Base-by-base conservation (phyloP, 345 rosid genomes). In the Eucalyptus curtisii region DNA sequence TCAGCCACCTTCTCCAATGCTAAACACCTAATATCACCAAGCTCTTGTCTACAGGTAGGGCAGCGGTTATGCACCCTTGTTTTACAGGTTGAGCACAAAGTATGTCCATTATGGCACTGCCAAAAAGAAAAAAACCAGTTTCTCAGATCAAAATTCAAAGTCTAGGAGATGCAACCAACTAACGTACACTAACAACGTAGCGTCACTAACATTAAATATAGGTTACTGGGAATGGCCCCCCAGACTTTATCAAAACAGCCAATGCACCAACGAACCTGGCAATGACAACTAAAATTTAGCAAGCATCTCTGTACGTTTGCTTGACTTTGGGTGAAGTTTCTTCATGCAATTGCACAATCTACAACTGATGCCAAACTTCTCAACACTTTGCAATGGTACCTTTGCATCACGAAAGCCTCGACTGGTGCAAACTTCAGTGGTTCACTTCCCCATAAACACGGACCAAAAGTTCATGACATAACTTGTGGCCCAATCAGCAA, bases 51-150 rank as follows among this genome's bases (percentile, higher is more conserved):
- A 88, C 95, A 93, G 66, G 95, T 93, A 24, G 95, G 95, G 84
- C 95, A 93, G 47, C 95, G 90, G 85, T 93, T 93, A 57, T 92
- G 95, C 52, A 93, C 95, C 91, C 93, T 90, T 68, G 93, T 89
- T 90, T 93, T 93, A 91, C 95, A 92, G 31, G 92, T 92, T 2
- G 94, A 93, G 88, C 95, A 93, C 68, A 93, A 92, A 13, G 95
- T 93, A 80, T 92, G 95, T 61, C 95, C 95, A 86, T 93, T 93
- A 50, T 92, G 95, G 88, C 95, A 93, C 95, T 93, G 95, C 90
- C 90, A 80, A 81, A 80, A 57, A 37, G 22, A 31, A 31, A 85
- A 20, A 16, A 49, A 8, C 17, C 25, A 53, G 81, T 42, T 85
- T 61, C 27, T 20, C 47, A 40, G 84, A 76, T 42, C 42, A 42